phyloP scores from a whole-genome alignment of 345 rosid genomes.

The Streptanthus diversifolius region DNA sequence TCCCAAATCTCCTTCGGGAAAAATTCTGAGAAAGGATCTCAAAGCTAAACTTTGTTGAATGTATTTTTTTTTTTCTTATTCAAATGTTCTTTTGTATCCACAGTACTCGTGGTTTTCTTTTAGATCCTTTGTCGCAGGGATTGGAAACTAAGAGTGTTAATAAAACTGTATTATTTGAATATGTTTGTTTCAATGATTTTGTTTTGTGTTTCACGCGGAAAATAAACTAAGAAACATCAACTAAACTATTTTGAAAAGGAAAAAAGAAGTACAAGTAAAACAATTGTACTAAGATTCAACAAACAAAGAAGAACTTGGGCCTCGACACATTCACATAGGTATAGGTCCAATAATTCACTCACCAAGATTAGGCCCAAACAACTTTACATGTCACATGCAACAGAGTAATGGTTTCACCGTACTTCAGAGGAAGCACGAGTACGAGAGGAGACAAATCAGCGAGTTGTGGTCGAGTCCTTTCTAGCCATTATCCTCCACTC shows the following conservation, averaged over 20 bases:
- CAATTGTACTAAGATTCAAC: no score
- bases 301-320: no score
- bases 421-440: no score
- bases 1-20: slow-evolving; percentile 88
- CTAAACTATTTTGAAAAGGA: not conserved
- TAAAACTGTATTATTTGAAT: not conserved
- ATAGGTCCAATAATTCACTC: no score
- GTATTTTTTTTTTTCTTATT: not conserved
- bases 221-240: not conserved
- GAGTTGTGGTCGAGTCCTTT: no score
- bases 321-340: no score
- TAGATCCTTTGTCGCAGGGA: not conserved
- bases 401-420: no score
- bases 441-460: no score
- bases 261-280: no score
- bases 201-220: not conserved
- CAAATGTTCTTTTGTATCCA: slow-evolving; percentile 5
- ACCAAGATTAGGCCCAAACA: no score
- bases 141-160: slow-evolving; percentile 11
- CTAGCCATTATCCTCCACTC: no score
- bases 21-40: slow-evolving; percentile 80
- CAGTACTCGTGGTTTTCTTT: not conserved
- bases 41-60: slow-evolving; percentile 52
- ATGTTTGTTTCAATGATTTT: not conserved
- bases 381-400: no score